phyloP scores from a whole-genome alignment of 306 rosid genomes.

The Prunus salicina region DNA sequence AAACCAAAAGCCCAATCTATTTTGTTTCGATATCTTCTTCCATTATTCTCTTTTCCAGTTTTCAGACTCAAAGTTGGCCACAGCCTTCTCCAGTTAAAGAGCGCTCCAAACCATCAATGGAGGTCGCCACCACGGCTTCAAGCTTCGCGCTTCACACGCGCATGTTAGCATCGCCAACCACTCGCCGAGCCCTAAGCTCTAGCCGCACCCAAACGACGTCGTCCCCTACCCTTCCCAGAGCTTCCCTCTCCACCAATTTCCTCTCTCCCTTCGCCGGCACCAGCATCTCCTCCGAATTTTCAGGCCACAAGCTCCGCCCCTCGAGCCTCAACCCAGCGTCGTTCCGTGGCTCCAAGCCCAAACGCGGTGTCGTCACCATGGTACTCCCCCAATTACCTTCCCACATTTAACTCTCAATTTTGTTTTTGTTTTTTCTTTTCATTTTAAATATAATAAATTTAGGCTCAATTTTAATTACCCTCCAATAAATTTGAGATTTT shows the following conservation, averaged over 20 bases:
- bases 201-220: constrained; percentile 13
- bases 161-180: not conserved
- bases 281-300: constrained; percentile 42
- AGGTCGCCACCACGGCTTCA: constrained; percentile 31
- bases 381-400: constrained; percentile 32
- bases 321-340: constrained; percentile 53
- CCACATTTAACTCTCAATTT: not conserved
- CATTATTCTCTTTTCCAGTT: not conserved
- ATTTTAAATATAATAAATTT: not conserved
- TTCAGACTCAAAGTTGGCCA: not conserved
- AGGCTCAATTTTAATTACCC: not conserved
- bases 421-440: not conserved
- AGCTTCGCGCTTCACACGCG: constrained; percentile 24
- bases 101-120: constrained; percentile 18
- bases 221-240: constrained; percentile 17
- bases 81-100: not conserved
- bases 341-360: constrained; percentile 42
- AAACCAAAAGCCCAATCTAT: not conserved
- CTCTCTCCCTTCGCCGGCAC: constrained; percentile 40
- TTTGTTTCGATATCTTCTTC: not conserved
- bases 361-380: constrained; percentile 84
- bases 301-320: constrained; percentile 67
- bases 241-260: constrained; percentile 60
- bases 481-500: not conserved
- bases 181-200: not conserved